A percentile compares a stretch with the other conserved stretches of the same genome.
Evolutionary conservation across 1,284 basidiomycete species (phyloP).

Genomic region (Trametes pubescens): DNA sequence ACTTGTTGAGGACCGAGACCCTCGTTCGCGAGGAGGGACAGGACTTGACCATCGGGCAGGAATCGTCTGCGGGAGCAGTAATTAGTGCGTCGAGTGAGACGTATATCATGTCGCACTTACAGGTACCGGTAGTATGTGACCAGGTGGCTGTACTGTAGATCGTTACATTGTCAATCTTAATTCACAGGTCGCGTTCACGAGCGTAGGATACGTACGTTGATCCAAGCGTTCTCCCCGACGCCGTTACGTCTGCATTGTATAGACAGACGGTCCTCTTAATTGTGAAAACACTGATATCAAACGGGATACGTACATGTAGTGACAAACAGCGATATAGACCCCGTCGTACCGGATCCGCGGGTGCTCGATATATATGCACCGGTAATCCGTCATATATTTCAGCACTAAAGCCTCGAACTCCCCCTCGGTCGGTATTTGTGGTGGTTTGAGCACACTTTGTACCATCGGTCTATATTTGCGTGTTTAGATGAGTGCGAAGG

Average conservation of each 20-base stretch:
- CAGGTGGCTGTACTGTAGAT: constrained; percentile 67
- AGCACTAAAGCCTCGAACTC: constrained; percentile 57
- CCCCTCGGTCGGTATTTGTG: constrained; percentile 66
- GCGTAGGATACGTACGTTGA: constrained; percentile 65
- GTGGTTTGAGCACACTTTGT: constrained; percentile 72
- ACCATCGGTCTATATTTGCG: constrained; percentile 24
- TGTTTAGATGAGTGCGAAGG: neutral
- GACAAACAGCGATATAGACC: constrained; percentile 90
- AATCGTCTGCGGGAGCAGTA: constrained; percentile 68
- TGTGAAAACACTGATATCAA: constrained; percentile 9
- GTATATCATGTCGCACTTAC: constrained; percentile 50
- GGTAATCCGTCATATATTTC: constrained; percentile 68
- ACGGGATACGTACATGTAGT: constrained; percentile 70
- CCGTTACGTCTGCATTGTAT: constrained; percentile 68
- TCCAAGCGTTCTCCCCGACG: constrained; percentile 83
- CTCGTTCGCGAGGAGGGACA: constrained; percentile 89
- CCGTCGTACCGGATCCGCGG: constrained; percentile 87
- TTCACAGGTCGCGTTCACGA: neutral
- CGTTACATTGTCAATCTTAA: constrained; percentile 3
- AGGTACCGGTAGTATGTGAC: constrained; percentile 87
- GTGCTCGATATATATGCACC: constrained; percentile 81
- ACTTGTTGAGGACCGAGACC: constrained; percentile 76
- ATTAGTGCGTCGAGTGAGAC: neutral
- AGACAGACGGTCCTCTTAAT: constrained; percentile 9
- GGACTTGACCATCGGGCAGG: constrained; percentile 85